Evolutionary conservation across 2,329 filamentous ascomycete species (phyloP).

Genomic region (Chaetomium globosum): DNA sequence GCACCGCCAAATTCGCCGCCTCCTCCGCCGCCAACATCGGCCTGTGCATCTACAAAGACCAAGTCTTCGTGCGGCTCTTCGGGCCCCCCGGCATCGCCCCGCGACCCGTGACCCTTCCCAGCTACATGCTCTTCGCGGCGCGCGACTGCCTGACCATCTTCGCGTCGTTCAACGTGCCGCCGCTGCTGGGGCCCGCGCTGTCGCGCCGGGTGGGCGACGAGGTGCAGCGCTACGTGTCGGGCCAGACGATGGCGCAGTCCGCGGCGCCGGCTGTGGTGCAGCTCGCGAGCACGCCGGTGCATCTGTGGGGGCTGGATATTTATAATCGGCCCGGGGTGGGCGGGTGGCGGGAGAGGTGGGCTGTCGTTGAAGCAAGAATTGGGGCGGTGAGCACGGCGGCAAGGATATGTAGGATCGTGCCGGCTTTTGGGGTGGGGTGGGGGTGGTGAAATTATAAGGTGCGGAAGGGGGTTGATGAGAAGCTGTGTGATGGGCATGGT

Average conservation of each 20-base stretch:
- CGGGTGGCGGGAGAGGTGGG: constrained; percentile 62
- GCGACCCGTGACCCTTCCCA: constrained; percentile 66
- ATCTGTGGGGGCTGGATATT: constrained; percentile 80
- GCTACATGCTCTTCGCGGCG: constrained; percentile 76
- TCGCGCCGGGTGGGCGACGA: constrained; percentile 57
- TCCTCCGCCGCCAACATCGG: constrained; percentile 82
- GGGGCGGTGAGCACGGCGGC: constrained; percentile 73
- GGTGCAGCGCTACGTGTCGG: constrained; percentile 53
- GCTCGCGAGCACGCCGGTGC: constrained; percentile 77
- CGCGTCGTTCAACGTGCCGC: constrained; percentile 86
- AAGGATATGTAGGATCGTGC: constrained; percentile 80
- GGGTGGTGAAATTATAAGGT: constrained; percentile 83
- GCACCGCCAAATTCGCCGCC: constrained; percentile 77
- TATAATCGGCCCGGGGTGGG: constrained; percentile 69
- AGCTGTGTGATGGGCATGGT: constrained; percentile 46
- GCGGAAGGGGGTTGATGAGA: constrained; percentile 67
- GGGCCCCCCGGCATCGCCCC: constrained; percentile 59
- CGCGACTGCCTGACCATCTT: constrained; percentile 90
- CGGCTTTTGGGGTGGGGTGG: constrained; percentile 86
- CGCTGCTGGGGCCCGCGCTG: constrained; percentile 72
- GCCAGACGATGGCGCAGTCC: constrained; percentile 74
- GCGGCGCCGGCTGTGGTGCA: constrained; percentile 77
- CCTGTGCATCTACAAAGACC: constrained; percentile 87
- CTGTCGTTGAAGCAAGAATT: constrained; percentile 72
- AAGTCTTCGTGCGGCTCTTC: constrained; percentile 80